A percentile compares a stretch with the other conserved stretches of the same genome.
These are phyloP conservation scores for Sungouiozyma ichnusensis DNA, from an alignment of 805 yeast species.

Conservation along the genomic window DNA sequence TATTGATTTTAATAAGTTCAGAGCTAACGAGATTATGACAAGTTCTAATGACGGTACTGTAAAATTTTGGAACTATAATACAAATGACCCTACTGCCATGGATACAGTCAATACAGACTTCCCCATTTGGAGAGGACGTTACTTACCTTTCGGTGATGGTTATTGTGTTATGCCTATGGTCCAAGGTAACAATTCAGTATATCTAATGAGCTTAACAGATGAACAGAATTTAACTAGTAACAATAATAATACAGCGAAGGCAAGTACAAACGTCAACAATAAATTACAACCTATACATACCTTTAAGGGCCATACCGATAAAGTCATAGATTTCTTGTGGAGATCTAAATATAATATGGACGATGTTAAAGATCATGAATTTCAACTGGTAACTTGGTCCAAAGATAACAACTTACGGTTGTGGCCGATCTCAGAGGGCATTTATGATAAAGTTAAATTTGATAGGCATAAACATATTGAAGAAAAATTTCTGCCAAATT, in stretches of 20 bases:
- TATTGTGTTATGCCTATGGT: constrained; percentile 85
- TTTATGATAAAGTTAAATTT: constrained; percentile 39
- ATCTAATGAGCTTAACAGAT: constrained; percentile 24
- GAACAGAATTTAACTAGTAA: constrained; percentile 8
- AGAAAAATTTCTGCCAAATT: constrained; percentile 31
- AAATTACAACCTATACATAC: constrained; percentile 43
- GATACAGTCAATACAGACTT: constrained; percentile 59
- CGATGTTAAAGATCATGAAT: constrained; percentile 60
- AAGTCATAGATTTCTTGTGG: constrained; percentile 86
- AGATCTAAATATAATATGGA: constrained; percentile 46
- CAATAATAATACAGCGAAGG: constrained; percentile 1
- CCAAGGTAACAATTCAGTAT: constrained; percentile 57
- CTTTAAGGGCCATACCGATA: constrained; percentile 75
- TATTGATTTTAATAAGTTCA: constrained; percentile 62
- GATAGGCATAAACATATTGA: constrained; percentile 30
- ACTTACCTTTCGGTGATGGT: constrained; percentile 79
- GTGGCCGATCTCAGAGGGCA: constrained; percentile 56
- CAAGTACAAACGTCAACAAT: constrained; percentile 18
- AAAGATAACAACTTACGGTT: constrained; percentile 74
- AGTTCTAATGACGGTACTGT: constrained; percentile 82
- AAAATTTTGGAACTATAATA: constrained; percentile 65
- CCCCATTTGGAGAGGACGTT: constrained; percentile 84
- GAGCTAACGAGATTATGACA: constrained; percentile 54
- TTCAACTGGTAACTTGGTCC: constrained; percentile 90
- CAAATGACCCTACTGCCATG: constrained; percentile 35